Evolutionary conservation across 768 basidiomycete genomes (phyloP), one percentile per base, ranked within the genome.

Genomic region (Fomitopsis pulvina): DNA sequence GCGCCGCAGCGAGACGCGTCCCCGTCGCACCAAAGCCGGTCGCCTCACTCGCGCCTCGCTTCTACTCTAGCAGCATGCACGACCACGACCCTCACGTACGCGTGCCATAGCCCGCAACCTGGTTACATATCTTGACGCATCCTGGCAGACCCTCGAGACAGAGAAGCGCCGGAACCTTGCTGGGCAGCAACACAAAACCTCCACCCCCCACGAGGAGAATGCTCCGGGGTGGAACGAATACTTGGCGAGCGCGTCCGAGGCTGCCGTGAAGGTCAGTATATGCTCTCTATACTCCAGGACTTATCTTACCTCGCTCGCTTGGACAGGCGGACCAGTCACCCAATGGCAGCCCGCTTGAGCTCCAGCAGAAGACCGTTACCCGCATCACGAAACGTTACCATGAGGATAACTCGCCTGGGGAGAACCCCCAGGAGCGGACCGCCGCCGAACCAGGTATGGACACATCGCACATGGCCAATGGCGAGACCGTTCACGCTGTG

Each of bases 161-260:
- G 68, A 70, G 59, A 70, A 70, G 52, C 57, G 52, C 18, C 61
- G 63, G 11, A 70, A 70, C 53, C 34, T 70, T 40, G 48, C 44
- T 37, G 62, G 59, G 27, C 48, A 56, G 44, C 68, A 70, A 48
- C 67, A 68, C 53, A 54, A 62, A 45, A 66, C 64, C 2, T 70
- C 68, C 2, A 63, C 67, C 14, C 60, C 66, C 27, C 57, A 62
- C 42, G 45, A 50, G 4, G 44, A 57, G 20, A 56, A 63, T 32
- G 67, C 67, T 14, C 68, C 68, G 3, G 68, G 68, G 20, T 70
- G 68, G 68, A 70, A 70, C 55, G 63, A 68, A 50, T 52, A 60
- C 28, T 66, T 70, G 27, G 67, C 66, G 16, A 66, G 60, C 29
- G 51, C 60, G 9, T 68, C 67, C 0, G 68, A 70, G 58, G 67